Base-by-base conservation (phyloP, 306 rosid genomes). In the Pueraria montana region DNA sequence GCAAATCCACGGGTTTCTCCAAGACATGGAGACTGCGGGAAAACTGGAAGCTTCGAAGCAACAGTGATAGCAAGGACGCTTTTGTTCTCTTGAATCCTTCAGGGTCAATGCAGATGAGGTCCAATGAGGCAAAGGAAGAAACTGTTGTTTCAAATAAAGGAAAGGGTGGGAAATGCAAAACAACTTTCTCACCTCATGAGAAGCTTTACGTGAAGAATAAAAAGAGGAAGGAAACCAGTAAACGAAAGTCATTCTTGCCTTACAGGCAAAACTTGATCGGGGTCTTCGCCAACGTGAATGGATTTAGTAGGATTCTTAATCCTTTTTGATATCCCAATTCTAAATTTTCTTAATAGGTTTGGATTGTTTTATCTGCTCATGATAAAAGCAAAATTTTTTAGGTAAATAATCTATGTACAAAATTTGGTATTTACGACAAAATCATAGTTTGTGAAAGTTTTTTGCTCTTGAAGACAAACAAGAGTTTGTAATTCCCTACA, bases 101-200 rank as follows among this genome's bases (percentile, higher is more conserved):
- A n/a, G n/a, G n/a, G n/a, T n/a, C n/a, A n/a, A 3, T 66, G 26
- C 18, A 10, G 18, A 13, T 0, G 4, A 68, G 0, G 34, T 89
- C 93, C 14, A 88, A 87, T 11, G 90, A 92, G 10, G 82, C 73
- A 40, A 94, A 88, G 84, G 14, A 27, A 14, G 17, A 49, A 14
- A 71, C 0, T 1, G 1, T 7, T 16, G 0, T 2, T 71, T 1
- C 5, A 16, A 72, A 48, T 45, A 72, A 49, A 55, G 45, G 17
- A 49, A 72, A 72, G 2, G 10, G 11, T 13, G 11, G 13, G 0
- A 49, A 49, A 11, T 2, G 26, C 27, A 72, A 9, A 50, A 48
- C 1, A 1, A 52, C 91, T 4, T 86, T 88, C 1, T 85, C 88
- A 7, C 86, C 87, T n/a, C 96, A 91, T 77, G 90, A 89, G 76